Evolutionary conservation across 441 rosid genomes (phyloP).

Genomic region (Adansonia gregorii): DNA sequence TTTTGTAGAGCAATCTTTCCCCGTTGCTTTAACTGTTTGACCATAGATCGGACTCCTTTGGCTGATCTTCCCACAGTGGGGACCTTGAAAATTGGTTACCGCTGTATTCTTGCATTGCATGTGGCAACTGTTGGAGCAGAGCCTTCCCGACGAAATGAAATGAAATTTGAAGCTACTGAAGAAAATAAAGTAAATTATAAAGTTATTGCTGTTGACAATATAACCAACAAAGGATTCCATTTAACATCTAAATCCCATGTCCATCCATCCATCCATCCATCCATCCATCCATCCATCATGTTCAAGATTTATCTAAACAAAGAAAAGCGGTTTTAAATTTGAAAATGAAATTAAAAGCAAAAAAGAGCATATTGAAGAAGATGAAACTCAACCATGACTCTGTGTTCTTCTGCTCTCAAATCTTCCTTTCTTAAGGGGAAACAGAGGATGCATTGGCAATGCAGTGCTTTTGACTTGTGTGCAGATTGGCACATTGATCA

Average conservation of each 20-base stretch:
- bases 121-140: constrained; percentile 27
- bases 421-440: constrained; percentile 67
- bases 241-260: constrained; percentile 46
- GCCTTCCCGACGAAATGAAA: not conserved
- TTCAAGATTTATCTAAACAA: constrained; percentile 36
- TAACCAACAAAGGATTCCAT: not conserved
- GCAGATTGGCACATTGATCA: constrained; percentile 87
- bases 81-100: too few species aligned
- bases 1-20: too few species aligned
- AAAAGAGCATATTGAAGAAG: constrained; percentile 21
- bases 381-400: constrained; percentile 4
- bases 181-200: not conserved
- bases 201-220: not conserved
- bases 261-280: constrained; percentile 34
- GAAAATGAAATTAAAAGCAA: constrained; percentile 24
- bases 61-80: too few species aligned
- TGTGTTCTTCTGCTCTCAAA: constrained; percentile 38
- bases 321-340: not conserved
- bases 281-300: constrained; percentile 32
- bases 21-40: too few species aligned
- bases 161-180: not conserved
- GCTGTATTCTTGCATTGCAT: constrained; percentile 32
- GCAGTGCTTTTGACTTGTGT: constrained; percentile 59
- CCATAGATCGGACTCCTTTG: too few species aligned
- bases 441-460: constrained; percentile 72